Evolutionary conservation across 2,329 filamentous ascomycete genomes (phyloP).

Genomic region (Aureobasidium namibiae): DNA sequence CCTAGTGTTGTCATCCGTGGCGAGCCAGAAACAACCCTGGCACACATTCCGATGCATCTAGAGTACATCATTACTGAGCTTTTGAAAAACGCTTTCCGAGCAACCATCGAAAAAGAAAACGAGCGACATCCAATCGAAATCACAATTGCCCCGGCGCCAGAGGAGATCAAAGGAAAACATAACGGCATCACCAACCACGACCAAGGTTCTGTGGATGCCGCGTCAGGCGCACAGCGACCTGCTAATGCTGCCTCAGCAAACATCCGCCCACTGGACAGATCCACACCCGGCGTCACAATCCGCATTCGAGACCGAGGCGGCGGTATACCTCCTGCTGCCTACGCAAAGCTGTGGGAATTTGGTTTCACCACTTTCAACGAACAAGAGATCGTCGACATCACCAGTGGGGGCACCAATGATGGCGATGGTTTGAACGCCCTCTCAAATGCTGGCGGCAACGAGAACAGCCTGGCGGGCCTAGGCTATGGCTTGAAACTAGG

Average conservation of each 20-base stretch:
- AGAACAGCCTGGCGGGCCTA: conserved; percentile 75
- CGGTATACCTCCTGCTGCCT: conserved; percentile 75
- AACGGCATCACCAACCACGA: conserved; percentile 25
- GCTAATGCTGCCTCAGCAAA: conserved; percentile 23
- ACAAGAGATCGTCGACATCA: conserved; percentile 44
- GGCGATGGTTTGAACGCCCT: conserved; percentile 65
- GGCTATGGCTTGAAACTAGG: conserved; percentile 82
- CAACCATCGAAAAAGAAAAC: conserved; percentile 76
- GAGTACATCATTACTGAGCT: conserved; percentile 97
- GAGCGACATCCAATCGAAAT: conserved; percentile 78
- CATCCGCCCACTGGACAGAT: conserved; percentile 37
- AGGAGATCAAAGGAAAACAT: conserved; percentile 29
- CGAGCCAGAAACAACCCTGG: conserved; percentile 78
- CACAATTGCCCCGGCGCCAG: conserved; percentile 70
- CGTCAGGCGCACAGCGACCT: conserved; percentile 21
- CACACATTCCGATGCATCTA: conserved; percentile 89
- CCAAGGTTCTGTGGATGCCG: conserved; percentile 30
- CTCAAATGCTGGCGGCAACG: conserved; percentile 61
- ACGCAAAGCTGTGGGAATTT: conserved; percentile 91
- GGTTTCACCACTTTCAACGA: conserved; percentile 92
- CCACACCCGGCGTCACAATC: conserved; percentile 80
- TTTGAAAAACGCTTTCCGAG: conserved; percentile 92
- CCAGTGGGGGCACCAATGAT: conserved; percentile 35
- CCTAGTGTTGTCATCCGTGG: conserved; percentile 76
- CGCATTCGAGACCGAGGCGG: conserved; percentile 93